Base-by-base conservation (phyloP, 768 basidiomycete genomes). In the Trametes cubensis region DNA sequence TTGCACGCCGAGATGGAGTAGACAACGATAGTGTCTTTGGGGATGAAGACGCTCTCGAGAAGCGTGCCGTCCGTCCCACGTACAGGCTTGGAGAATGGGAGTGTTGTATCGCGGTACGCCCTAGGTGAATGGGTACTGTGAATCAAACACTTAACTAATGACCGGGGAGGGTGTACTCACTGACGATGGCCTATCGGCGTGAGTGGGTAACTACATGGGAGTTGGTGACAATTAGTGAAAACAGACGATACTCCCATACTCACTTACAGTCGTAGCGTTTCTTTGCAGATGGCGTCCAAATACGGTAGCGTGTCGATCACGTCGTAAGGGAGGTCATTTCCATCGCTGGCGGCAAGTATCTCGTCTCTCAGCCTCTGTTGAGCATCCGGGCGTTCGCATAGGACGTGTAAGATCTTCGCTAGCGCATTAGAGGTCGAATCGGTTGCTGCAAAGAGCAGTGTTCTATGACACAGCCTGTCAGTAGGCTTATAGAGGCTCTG, bases 71-170 rank as follows among this genome's bases (percentile, higher is more conserved):
- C 70, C 0, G 70, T 63, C 0, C 81, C 81, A 7, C 65, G 70
- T 18, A 86, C 66, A 5, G 85, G 84, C 1, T 68, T 67, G 15
- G 75, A 76, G 18, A 89, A 76, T 0, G 86, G 87, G 15, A 90
- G 78, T 2, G 84, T 69, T 59, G 86, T 84, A 67, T 88, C 86
- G 56, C 78, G 71, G 1, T 72, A 66, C 0, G 82, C 81, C 79
- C 68, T 64, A 30, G n/a, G 4, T 26, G 48, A 11, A 34, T 34
- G 26, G 10, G 38, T 55, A 6, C 2, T 17, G n/a, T 48, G n/a
- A n/a, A n/a, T n/a, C n/a, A n/a, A n/a, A n/a, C n/a, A n/a, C n/a
- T n/a, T n/a, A n/a, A n/a, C n/a, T n/a, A n/a, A n/a, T n/a, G n/a
- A n/a, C n/a, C 39, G 46, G 14, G 28, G 25, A 46, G 48, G 5